A percentile compares a stretch with the other conserved stretches of the same genome.
Evolutionary conservation across 441 rosid species (phyloP).

Genomic region (Populus hybrid): DNA sequence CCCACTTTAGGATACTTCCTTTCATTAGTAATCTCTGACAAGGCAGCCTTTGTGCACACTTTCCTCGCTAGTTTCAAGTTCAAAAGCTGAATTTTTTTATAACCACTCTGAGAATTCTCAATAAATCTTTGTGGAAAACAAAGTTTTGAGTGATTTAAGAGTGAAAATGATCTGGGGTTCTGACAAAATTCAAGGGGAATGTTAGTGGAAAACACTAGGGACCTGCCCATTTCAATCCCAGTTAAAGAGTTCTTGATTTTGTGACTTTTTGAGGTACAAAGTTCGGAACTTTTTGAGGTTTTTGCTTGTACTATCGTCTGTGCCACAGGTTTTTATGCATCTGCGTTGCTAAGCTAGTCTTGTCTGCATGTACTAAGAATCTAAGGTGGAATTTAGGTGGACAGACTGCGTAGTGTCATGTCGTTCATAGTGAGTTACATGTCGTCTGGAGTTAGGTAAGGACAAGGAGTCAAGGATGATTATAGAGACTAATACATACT

Average conservation of each 20-base stretch:
- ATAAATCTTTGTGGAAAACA: conserved; percentile 12
- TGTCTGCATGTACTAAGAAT: not conserved
- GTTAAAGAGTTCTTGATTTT: not conserved
- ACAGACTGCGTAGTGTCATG: not conserved
- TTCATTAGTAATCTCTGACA: conserved; percentile 30
- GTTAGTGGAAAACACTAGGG: conserved; percentile 40
- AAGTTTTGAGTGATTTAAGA: conserved; percentile 22
- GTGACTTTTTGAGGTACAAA: not conserved
- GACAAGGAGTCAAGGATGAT: not conserved
- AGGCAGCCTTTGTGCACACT: conserved; percentile 38
- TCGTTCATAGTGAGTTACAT: not conserved
- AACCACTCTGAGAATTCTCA: conserved; percentile 23
- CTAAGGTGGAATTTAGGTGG: not conserved
- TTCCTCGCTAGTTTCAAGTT: conserved; percentile 16
- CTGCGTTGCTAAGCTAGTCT: not conserved
- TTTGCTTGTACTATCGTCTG: not conserved
- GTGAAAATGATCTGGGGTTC: conserved; percentile 29
- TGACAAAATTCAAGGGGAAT: conserved; percentile 34
- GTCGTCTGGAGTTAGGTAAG: not conserved
- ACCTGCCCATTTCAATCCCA: conserved; percentile 10
- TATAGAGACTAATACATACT: too few species aligned
- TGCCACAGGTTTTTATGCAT: not conserved
- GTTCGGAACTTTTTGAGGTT: not conserved
- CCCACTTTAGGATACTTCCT: conserved; percentile 51
- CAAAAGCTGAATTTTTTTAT: conserved; percentile 19